Evolutionary conservation across 2,329 filamentous ascomycete species (phyloP), one percentile per base, ranked within the genome.

Genomic region (Colletotrichum acutatum): DNA sequence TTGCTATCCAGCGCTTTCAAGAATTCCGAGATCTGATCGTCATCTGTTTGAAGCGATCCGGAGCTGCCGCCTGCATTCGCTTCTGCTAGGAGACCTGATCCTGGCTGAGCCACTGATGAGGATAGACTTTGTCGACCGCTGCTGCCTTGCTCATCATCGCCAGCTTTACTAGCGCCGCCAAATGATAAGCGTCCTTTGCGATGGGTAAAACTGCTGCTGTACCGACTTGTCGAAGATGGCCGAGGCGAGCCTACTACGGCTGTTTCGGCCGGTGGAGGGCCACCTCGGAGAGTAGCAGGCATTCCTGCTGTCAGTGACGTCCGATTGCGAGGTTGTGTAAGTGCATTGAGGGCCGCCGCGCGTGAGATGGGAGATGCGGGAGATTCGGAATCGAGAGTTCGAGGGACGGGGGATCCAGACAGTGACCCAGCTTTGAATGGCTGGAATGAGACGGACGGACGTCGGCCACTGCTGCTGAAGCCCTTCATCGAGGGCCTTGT

Each of bases 391-490:
- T 90, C 88, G 2, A 82, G 79, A 7, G 85, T 80, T 34, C 87
- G 84, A 32, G 84, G 84, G n/a, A 87, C 80, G 0, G 95, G 96
- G 5, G 95, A 98, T 4, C 94, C 95, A 2, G 95, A 97, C n/a
- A 98, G 86, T 1, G 96, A 97, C 12, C 96, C 96, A 16, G 95
- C 94, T 83, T 99, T 99, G 86, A 99, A 99, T 0, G 96, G 95
- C 77, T 97, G 94, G 78, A 98, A 98, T 0, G 94, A 97, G 26
- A 98, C 90, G 0, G 95, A 98, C 7, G 94, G 92, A 66, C 95
- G 90, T 77, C 95, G 90, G 66, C 88, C 88, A 60, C 88, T 78
- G 26, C 84, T 86, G 56, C 93, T 90, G 53, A 85, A 82, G 16
- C 82, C 83, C 62, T 86, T 85, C 53, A 85, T 73, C 1, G 82